Evolutionary conservation across 305 asterid genomes (phyloP).

Genomic region (Rubia peregrina): DNA sequence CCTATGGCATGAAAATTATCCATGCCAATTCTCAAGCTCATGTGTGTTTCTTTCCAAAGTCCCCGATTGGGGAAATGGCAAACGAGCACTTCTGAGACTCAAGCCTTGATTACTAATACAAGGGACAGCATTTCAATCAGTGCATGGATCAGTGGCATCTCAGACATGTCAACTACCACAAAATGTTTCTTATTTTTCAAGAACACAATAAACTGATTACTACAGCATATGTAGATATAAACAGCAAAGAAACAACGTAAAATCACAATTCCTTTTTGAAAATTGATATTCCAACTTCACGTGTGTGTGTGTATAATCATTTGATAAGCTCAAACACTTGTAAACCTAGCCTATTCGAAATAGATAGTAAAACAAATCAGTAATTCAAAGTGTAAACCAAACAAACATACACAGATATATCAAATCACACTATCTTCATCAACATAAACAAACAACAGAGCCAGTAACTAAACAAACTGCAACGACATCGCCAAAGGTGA

Average conservation of each 20-base stretch:
- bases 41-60: conserved; percentile 41
- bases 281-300: too few species aligned
- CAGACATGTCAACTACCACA: conserved; percentile 16
- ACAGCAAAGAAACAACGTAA: too few species aligned
- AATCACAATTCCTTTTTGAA: too few species aligned
- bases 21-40: conserved; percentile 86
- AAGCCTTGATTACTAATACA: conserved; percentile 68
- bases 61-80: conserved; percentile 27
- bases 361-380: not conserved
- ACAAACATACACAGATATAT: not conserved
- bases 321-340: too few species aligned
- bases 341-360: not conserved
- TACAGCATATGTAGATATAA: too few species aligned
- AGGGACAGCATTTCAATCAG: conserved; percentile 46
- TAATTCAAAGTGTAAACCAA: not conserved
- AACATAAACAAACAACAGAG: not conserved
- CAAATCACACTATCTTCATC: not conserved
- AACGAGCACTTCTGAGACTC: conserved; percentile 73
- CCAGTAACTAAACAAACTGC: not conserved
- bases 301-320: too few species aligned
- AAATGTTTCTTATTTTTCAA: not conserved
- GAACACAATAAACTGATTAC: not conserved
- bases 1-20: conserved; percentile 56
- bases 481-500: not conserved
- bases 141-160: conserved; percentile 20